Base-by-base conservation (phyloP, 805 yeast species). In the Yarrowia deformans region DNA sequence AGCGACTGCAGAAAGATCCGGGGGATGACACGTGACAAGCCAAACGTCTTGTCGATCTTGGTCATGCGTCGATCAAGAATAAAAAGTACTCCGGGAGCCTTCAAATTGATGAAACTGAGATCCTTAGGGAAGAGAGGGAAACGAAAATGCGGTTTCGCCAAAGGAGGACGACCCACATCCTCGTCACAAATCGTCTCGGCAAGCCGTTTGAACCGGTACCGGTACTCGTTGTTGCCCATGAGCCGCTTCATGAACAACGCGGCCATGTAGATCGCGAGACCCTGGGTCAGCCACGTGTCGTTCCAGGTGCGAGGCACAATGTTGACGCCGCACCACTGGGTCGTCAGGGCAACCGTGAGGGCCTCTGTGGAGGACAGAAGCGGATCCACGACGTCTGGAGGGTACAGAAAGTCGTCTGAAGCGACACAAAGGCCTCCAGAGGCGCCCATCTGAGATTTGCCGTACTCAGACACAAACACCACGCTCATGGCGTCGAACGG, bases 321-420 rank as follows among this genome's bases (percentile, higher is more conserved):
- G 76, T 91, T 91, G 43, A 95, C 88, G 18, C 98, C 97, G 0
- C 96, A 86, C 97, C 98, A 95, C 77, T 95, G 99, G 5, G 87
- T 84, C 0, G 98, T 90, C 23, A 95, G 78, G 0, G 91, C 88
- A 69, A 87, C 85, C 0, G 94, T 83, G 3, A 95, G 77, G 0
- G 81, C 76, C 70, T 90, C 92, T 0, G 97, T 90, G 1, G 87
- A 84, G 0, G 85, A 74, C 73, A 90, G 88, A 68, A 91, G 82
- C 1, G 96, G 94, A 72, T 95, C 99, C 40, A 95, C 87, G 12
- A 87, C 79, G 42, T 86, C 85, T 0, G 94, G 83, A 0, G 93
- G 88, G 74, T 91, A 94, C 12, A 95, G 77, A 10, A 92, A 75
- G 29, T 83, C 81, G 34, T 89, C 88, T 71, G 84, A 84, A 10